A percentile compares a stretch with the other conserved stretches of the same genome.
Evolutionary conservation across 1,139 yeast species (phyloP).

Genomic region (Geotrichum citri-aurantii): DNA sequence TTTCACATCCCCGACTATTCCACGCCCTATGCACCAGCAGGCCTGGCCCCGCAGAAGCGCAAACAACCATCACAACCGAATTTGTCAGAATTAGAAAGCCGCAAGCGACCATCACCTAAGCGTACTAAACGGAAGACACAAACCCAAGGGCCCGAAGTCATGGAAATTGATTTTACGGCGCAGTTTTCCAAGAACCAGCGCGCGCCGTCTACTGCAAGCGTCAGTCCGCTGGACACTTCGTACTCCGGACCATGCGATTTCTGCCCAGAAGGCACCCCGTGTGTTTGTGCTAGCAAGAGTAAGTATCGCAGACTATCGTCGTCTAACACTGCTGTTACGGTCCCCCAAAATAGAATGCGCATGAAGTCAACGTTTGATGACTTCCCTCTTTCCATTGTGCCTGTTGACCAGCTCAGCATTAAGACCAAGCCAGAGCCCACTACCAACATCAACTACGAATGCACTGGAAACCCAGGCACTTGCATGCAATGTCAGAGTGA

Average conservation of each 20-base stretch:
- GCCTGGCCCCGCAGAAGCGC: constrained; percentile 10
- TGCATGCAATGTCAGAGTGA: constrained; percentile 79
- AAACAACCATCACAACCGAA: not conserved
- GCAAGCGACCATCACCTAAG: not conserved
- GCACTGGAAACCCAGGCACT: constrained; percentile 85
- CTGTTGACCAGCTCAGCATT: constrained; percentile 11
- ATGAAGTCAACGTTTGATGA: not conserved
- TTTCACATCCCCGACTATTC: constrained; percentile 9
- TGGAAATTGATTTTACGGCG: constrained; percentile 34
- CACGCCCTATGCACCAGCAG: not conserved
- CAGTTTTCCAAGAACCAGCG: constrained; percentile 20
- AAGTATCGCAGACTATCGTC: constrained; percentile 26
- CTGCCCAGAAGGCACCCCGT: constrained; percentile 85
- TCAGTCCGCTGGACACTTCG: not conserved
- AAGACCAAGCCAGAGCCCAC: constrained; percentile 10
- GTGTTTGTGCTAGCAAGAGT: constrained; percentile 74
- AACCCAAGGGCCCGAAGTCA: not conserved
- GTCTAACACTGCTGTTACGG: not conserved
- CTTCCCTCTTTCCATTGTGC: constrained; percentile 7
- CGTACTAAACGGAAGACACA: not conserved
- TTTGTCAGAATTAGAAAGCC: not conserved
- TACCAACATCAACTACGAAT: constrained; percentile 39
- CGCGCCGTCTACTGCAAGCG: not conserved
- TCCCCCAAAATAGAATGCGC: not conserved
- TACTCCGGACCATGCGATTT: constrained; percentile 58